phyloP scores from a whole-genome alignment of 2,329 filamentous ascomycete species.

The Phoma herbarum region DNA sequence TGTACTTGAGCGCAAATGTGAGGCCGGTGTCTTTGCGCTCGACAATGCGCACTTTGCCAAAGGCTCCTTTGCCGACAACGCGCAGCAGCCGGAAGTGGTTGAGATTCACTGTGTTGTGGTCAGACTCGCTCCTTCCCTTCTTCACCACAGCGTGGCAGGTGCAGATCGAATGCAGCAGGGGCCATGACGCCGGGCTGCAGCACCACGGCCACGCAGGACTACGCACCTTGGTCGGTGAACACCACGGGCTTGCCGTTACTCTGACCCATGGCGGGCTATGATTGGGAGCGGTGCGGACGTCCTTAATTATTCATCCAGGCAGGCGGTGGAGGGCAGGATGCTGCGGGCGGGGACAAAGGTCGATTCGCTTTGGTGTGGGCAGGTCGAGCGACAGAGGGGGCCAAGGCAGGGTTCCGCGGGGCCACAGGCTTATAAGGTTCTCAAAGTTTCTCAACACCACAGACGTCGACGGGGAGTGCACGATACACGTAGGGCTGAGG shows the following conservation, averaged over 20 bases:
- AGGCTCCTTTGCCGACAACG: slow-evolving; percentile 96
- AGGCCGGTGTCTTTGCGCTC: slow-evolving; percentile 94
- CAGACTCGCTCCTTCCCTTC: slow-evolving; percentile 27
- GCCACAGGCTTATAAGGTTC: slow-evolving; percentile 10
- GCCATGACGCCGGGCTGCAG: slow-evolving; percentile 5
- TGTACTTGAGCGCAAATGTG: slow-evolving; percentile 97
- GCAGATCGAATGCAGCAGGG: slow-evolving; percentile 8
- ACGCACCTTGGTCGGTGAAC: slow-evolving; percentile 88
- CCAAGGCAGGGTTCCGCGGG: slow-evolving; percentile 16
- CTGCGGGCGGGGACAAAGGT: slow-evolving; percentile 9
- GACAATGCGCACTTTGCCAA: slow-evolving; percentile 98
- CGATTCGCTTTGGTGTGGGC: slow-evolving; percentile 13
- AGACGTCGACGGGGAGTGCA: not conserved
- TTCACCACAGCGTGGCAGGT: slow-evolving; percentile 4
- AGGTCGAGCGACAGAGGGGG: slow-evolving; percentile 7
- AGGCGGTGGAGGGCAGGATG: slow-evolving; percentile 10
- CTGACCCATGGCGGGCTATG: slow-evolving; percentile 78
- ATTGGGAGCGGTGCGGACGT: slow-evolving; percentile 18
- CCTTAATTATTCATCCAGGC: slow-evolving; percentile 16
- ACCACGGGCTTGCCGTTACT: slow-evolving; percentile 92
- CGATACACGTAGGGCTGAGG: slow-evolving; percentile 15
- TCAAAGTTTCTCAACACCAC: slow-evolving; percentile 10
- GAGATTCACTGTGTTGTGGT: slow-evolving; percentile 75
- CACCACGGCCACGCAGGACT: not conserved
- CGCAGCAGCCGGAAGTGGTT: slow-evolving; percentile 96